Evolutionary conservation across 768 basidiomycete species (phyloP), one percentile per base, ranked within the genome.

Genomic region (Mycena chlorophos): DNA sequence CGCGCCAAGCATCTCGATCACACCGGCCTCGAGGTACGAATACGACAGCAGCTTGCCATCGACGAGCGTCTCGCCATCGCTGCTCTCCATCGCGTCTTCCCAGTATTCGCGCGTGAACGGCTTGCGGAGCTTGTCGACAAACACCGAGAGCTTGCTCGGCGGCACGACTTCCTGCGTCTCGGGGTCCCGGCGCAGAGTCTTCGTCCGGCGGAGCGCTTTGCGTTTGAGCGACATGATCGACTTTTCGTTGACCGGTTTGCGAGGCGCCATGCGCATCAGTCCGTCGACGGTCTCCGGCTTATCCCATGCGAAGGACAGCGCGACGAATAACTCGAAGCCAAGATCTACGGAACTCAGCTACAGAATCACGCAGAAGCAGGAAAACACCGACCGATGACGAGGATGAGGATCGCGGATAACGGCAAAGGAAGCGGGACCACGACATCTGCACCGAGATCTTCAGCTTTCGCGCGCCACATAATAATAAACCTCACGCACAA

Each of bases 281-380:
- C 84, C 84, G 62, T 87, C 85, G 28, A 68, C 62, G 0, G 84
- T 83, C 67, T 88, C 85, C 0, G 86, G 83, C 57, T 82, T 74
- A 66, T 88, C 86, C 86, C 86, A 88, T 0, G 86, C 86, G 55
- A 88, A 88, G 1, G 85, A 84, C 13, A 88, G 73, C 55, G 84
- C 86, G 51, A 85, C 79, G 34, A 82, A 80, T 13, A 88, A 75
- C 66, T 88, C 86, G 57, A 87, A 88, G 4, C 85, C 85, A 57
- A 88, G 84, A 77, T 88, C 86, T 87, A 58, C 17, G 29, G 16
- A 45, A 17, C 31, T 27, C n/a, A 28, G 49, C 27, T 31, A 51
- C 20, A 20, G 23, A 13, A 22, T 17, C 16, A 31, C 3, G 42
- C 13, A 17, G 19, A 31, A 40, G 5, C 5, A 5, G 25, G 25